phyloP scores from a whole-genome alignment of 1,139 yeast genomes.

The Geotrichum histeridarum region DNA sequence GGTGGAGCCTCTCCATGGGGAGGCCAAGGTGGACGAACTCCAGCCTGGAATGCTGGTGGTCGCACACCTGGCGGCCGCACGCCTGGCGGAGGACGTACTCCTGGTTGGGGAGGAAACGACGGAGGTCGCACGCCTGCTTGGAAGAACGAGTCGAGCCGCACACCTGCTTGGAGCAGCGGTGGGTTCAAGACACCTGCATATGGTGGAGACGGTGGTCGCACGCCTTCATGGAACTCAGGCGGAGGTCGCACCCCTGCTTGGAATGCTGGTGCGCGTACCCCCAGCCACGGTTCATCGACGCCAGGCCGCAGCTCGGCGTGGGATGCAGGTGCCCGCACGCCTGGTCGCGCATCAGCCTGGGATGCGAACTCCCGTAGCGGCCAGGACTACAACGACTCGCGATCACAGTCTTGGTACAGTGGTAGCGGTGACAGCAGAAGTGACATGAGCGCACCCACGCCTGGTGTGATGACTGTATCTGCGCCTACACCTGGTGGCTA shows the following conservation, averaged over 20 bases:
- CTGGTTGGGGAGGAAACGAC: conserved; percentile 45
- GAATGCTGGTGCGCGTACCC: conserved; percentile 42
- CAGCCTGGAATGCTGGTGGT: conserved; percentile 29
- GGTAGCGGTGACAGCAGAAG: conserved; percentile 23
- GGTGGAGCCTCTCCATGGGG: conserved; percentile 29
- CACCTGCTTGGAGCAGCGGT: conserved; percentile 45
- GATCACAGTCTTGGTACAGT: conserved; percentile 22
- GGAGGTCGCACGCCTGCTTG: conserved; percentile 48
- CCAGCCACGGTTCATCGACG: conserved; percentile 30
- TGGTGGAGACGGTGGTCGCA: conserved; percentile 40
- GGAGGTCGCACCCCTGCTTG: conserved; percentile 43
- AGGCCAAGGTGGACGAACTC: conserved; percentile 30
- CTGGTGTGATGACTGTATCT: conserved; percentile 39
- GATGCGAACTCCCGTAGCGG: conserved; percentile 29
- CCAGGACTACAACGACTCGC: conserved; percentile 25
- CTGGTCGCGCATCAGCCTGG: conserved; percentile 31
- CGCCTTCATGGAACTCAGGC: conserved; percentile 45
- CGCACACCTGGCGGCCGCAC: conserved; percentile 41
- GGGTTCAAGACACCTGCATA: conserved; percentile 40
- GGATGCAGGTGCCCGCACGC: conserved; percentile 21
- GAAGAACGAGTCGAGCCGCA: conserved; percentile 31
- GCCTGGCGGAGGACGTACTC: conserved; percentile 49
- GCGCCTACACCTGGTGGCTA: conserved; percentile 41
- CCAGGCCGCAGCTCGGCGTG: conserved; percentile 23
- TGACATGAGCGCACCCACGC: conserved; percentile 43